Conservation (phyloP, 1,284 basidiomycete genomes). For the Wolfiporia cocos region DNA sequence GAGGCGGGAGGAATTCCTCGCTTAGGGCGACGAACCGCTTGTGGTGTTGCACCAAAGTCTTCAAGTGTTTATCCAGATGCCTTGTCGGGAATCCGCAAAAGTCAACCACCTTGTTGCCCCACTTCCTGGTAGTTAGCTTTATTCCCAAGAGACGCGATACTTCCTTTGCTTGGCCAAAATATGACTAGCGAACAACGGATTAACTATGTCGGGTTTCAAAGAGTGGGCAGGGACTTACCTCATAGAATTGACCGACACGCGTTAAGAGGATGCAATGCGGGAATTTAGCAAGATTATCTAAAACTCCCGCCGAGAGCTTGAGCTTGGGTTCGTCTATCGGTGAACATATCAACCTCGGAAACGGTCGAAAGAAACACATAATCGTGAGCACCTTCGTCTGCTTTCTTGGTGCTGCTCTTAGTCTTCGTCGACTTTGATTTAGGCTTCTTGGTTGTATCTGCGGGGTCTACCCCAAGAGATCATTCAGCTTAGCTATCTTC, state of each 20-base stretch:
- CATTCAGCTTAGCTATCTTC: too few species aligned
- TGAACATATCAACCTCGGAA: too few species aligned
- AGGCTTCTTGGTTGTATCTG: too few species aligned
- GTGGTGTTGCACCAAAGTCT: constrained; percentile 77
- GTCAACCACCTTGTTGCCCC: constrained; percentile 35
- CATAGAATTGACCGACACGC: constrained; percentile 92
- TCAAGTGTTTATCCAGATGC: constrained; percentile 75
- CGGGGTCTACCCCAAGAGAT: too few species aligned
- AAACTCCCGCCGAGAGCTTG: constrained; percentile 63
- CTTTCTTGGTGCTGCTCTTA: too few species aligned
- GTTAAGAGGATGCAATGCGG: constrained; percentile 88
- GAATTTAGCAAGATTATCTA: constrained; percentile 68
- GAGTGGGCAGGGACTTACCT: too few species aligned
- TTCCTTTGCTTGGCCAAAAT: constrained; percentile 85
- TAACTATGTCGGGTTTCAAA: too few species aligned
- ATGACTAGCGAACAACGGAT: constrained; percentile 64
- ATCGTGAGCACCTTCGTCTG: too few species aligned
- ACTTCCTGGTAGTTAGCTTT: constrained; percentile 71
- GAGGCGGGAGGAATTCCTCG: constrained; percentile 72
- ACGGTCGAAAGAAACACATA: too few species aligned
- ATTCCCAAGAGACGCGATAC: constrained; percentile 76
- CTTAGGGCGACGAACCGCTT: constrained; percentile 86
- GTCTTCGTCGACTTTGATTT: too few species aligned
- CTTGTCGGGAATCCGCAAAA: background rate
- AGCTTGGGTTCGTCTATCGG: constrained; percentile 42